Base-by-base conservation (phyloP, 305 asterid species). In the Fraxinus baroniana region DNA sequence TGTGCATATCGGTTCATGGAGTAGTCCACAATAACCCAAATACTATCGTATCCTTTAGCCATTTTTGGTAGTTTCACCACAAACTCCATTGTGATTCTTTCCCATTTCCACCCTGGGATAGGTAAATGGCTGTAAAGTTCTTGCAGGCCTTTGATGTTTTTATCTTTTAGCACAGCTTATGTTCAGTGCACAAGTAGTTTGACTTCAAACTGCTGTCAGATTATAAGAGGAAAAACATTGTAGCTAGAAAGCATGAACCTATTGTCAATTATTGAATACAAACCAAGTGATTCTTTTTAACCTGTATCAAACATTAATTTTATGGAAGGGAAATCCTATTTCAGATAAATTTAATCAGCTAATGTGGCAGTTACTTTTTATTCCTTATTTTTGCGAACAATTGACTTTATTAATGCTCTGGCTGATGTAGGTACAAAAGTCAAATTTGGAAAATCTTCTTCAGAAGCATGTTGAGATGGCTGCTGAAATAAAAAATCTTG, bases 381-480 rank as follows among this genome's bases (percentile, higher is more conserved):
- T n/a, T 30, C 24, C 20, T 36, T 7, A 33, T 71, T 33, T 71
- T 33, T 32, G 15, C 2, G 5, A 17, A 71, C 24, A 30, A 3
- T 32, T 32, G 13, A 71, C 33, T 13, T 80, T 55, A 52, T 77
- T 33, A 13, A 37, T 46, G 75, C 76, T 52, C 39, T 57, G 75
- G 83, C 80, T 78, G 60, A 78, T 87, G 80, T 79, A 96, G 99
- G 96, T 96, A 28, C 97, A 96, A 90, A 96, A 96, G 84, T 90
- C 98, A 84, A 92, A 91, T 84, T 84, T 96, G 93, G 99, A 94
- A 90, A 97, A 97, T 44, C 90, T 96, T 85, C 97, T 96, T 73
- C 97, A 94, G 81, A 96, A 91, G 86, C 99, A 96, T 89, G 99
- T 96, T 57, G 97, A 93, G 89, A 94, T 94, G 98, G 98, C 99